Percentiles rank a stretch among this genome's conserved stretches.
These are phyloP conservation scores for Lineolata rhizophorae DNA, from an alignment of 495 filamentous ascomycete genomes.

Conservation along the genomic window DNA sequence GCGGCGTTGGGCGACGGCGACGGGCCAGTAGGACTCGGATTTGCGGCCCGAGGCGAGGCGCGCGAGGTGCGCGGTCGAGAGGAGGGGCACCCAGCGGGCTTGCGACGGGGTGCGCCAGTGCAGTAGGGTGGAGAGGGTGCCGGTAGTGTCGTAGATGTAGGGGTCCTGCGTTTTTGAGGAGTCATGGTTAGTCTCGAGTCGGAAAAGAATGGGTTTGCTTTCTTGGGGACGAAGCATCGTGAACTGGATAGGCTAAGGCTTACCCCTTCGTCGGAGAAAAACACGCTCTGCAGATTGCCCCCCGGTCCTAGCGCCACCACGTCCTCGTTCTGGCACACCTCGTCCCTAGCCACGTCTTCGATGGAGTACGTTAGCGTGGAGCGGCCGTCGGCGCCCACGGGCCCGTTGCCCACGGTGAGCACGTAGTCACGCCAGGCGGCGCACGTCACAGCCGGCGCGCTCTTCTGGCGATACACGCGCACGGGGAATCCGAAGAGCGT, in stretches of 20 bases:
- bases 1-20: conserved; percentile 74
- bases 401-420: conserved; percentile 79
- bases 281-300: conserved; percentile 50
- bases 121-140: conserved; percentile 62
- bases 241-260: conserved; percentile 13
- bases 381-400: conserved; percentile 54
- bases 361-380: conserved; percentile 65
- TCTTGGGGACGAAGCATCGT: too few species aligned
- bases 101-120: conserved; percentile 77
- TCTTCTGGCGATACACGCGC: conserved; percentile 76
- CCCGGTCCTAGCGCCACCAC: conserved; percentile 61
- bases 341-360: conserved; percentile 82
- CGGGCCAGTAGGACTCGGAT: conserved; percentile 82
- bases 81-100: conserved; percentile 74
- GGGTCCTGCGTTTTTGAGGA: too few species aligned
- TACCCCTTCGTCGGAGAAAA: conserved; percentile 78
- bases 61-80: conserved; percentile 68
- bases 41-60: conserved; percentile 66
- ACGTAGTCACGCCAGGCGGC: conserved; percentile 87
- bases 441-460: conserved; percentile 70
- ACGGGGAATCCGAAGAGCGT: conserved; percentile 82
- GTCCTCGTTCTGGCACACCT: conserved; percentile 80
- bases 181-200: conserved; percentile 1
- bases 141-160: conserved; percentile 79
- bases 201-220: too few species aligned